Percentiles rank a stretch among this genome's conserved stretches.
Evolutionary conservation across 345 rosid species (phyloP).

Genomic region (Salix udensis): DNA sequence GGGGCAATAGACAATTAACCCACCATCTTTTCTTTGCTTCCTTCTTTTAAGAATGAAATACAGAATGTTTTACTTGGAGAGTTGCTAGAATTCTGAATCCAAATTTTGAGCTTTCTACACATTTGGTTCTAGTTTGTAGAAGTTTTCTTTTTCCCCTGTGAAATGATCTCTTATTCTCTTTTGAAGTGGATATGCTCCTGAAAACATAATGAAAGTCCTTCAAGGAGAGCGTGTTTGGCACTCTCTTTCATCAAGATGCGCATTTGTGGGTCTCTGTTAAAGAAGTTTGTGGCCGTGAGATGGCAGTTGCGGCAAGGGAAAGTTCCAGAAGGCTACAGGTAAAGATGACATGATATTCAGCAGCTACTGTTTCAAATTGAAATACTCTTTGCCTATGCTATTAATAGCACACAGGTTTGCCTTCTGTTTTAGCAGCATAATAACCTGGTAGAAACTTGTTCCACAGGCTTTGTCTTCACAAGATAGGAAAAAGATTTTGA

Average conservation of each 20-base stretch:
- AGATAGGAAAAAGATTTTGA: conserved; percentile 70
- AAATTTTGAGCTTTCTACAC: background rate
- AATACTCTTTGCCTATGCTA: background rate
- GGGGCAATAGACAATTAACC: background rate
- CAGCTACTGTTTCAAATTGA: background rate
- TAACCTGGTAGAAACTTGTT: conserved; percentile 22
- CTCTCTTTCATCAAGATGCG: conserved; percentile 91
- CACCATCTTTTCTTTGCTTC: background rate
- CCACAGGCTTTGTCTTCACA: conserved; percentile 60
- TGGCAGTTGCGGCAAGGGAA: conserved; percentile 97
- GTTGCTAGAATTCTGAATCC: background rate
- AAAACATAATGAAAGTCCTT: conserved; percentile 72
- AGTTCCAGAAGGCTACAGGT: conserved; percentile 92
- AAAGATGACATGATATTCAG: conserved; percentile 4
- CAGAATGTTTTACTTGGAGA: background rate
- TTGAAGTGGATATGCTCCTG: conserved; percentile 73
- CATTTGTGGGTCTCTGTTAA: conserved; percentile 57
- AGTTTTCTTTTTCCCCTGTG: background rate
- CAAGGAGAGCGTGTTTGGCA: conserved; percentile 84
- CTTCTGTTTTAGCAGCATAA: conserved; percentile 4
- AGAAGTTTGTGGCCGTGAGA: conserved; percentile 61
- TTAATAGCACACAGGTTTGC: background rate
- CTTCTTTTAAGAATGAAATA: background rate
- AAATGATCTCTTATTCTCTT: conserved; percentile 7
- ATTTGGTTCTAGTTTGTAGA: background rate